Conservation (phyloP, 352 stramenopile species). For the Phytophthora hibernalis region DNA sequence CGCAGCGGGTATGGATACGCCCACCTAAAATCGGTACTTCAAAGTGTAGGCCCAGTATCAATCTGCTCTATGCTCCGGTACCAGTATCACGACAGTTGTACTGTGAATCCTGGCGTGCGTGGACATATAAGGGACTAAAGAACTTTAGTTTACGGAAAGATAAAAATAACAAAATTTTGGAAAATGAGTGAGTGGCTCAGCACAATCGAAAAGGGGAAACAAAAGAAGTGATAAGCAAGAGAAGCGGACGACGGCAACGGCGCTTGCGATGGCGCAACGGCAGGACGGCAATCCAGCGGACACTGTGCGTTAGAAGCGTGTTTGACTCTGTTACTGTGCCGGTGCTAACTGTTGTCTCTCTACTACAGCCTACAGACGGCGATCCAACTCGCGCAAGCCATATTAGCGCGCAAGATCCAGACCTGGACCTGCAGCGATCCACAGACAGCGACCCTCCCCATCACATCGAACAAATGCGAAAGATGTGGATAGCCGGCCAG, state of each 20-base stretch:
- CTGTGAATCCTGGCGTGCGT: constrained; percentile 15
- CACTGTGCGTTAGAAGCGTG: background rate
- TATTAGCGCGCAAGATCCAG: too few relatives aligned
- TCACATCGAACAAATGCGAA: too few relatives aligned
- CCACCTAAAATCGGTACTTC: constrained; percentile 4
- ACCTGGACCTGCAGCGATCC: too few relatives aligned
- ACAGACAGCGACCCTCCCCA: too few relatives aligned
- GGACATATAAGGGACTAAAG: background rate
- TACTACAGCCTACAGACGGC: too few relatives aligned
- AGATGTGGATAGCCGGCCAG: too few relatives aligned
- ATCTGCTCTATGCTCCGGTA: constrained; percentile 15
- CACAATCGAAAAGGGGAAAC: too few relatives aligned
- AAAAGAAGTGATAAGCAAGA: too few relatives aligned
- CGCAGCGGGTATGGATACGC: constrained; percentile 14
- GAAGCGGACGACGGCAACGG: background rate
- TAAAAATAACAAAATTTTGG: constrained; percentile 10
- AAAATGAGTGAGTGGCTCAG: constrained; percentile 4
- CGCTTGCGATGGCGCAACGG: background rate
- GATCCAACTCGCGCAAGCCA: too few relatives aligned
- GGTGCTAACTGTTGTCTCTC: too few relatives aligned
- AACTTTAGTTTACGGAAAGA: background rate
- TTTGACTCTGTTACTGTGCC: background rate
- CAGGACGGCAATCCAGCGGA: background rate
- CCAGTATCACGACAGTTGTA: constrained; percentile 19
- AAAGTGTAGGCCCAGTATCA: constrained; percentile 12